These are phyloP conservation scores for Chaetomium sp. DNA, from an alignment of 2,329 filamentous ascomycete species.

Conservation along the genomic window DNA sequence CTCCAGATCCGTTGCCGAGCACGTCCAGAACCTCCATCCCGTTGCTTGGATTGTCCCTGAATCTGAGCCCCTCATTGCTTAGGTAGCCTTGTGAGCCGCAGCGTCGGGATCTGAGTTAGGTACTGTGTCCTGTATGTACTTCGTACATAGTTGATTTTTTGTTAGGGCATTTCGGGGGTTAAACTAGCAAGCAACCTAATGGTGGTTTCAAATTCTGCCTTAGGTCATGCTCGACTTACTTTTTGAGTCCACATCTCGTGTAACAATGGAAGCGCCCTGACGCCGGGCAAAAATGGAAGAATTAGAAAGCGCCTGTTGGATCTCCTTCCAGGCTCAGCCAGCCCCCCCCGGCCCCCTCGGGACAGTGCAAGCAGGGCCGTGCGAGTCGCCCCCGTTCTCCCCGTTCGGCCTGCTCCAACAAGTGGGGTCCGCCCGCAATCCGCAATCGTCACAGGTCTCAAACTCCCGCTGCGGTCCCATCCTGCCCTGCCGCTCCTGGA, in stretches of 20 bases:
- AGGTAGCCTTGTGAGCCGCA: constrained; percentile 3
- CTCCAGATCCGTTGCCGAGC: background rate
- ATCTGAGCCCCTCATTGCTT: constrained; percentile 12
- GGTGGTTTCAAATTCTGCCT: background rate
- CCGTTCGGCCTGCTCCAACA: background rate
- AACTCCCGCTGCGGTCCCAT: constrained; percentile 13
- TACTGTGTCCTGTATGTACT: too few relatives aligned
- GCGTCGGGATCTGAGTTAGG: background rate
- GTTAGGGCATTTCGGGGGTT: background rate
- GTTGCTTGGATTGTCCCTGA: background rate
- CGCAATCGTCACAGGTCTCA: constrained; percentile 19
- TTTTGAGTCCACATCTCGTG: background rate
- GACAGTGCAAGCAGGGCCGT: constrained; percentile 14
- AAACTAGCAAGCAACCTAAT: background rate
- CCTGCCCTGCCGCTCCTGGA: constrained; percentile 19
- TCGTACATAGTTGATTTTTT: background rate
- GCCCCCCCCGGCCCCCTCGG: background rate
- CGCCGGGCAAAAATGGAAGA: background rate
- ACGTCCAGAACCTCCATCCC: background rate
- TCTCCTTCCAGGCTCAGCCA: background rate
- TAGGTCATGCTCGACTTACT: background rate
- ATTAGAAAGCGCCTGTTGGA: background rate
- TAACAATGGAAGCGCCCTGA: background rate
- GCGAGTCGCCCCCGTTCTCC: constrained; percentile 3
- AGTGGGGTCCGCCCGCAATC: constrained; percentile 13